Conservation (phyloP, 2,329 filamentous ascomycete species). For the Colletotrichum scovillei region DNA sequence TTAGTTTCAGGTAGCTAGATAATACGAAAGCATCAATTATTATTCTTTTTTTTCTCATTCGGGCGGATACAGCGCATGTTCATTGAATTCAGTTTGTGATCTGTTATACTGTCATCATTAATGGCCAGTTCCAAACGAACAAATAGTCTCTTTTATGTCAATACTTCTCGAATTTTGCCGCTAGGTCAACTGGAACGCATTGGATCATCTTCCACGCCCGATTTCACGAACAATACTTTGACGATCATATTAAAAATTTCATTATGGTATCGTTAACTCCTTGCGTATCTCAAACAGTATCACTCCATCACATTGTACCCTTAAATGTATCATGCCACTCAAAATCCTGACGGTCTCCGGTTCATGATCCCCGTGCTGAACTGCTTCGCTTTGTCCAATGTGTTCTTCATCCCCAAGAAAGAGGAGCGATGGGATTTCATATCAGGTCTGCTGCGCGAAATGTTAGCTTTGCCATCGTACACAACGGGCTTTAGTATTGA, state of each 20-base stretch:
- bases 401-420: slow-evolving; percentile 35
- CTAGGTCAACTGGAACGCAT: background rate
- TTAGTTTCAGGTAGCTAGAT: too few species aligned
- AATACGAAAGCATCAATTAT: too few species aligned
- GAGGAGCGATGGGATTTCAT: slow-evolving; percentile 28
- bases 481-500: too few species aligned
- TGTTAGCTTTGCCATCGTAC: background rate
- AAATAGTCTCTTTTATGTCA: too few species aligned
- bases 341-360: slow-evolving; percentile 32
- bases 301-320: too few species aligned
- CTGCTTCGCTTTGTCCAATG: slow-evolving; percentile 32
- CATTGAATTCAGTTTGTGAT: too few species aligned
- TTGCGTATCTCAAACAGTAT: background rate
- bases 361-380: slow-evolving; percentile 34
- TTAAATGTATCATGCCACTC: background rate
- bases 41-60: too few species aligned
- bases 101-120: too few species aligned
- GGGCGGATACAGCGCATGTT: too few species aligned
- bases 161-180: too few species aligned
- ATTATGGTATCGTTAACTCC: background rate
- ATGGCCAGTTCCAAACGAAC: too few species aligned
- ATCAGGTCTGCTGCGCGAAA: slow-evolving; percentile 13
- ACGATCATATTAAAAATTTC: background rate
- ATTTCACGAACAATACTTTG: background rate
- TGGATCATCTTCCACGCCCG: background rate